Evolutionary conservation across 345 rosid species (phyloP).

Genomic region (Salix dunnii): DNA sequence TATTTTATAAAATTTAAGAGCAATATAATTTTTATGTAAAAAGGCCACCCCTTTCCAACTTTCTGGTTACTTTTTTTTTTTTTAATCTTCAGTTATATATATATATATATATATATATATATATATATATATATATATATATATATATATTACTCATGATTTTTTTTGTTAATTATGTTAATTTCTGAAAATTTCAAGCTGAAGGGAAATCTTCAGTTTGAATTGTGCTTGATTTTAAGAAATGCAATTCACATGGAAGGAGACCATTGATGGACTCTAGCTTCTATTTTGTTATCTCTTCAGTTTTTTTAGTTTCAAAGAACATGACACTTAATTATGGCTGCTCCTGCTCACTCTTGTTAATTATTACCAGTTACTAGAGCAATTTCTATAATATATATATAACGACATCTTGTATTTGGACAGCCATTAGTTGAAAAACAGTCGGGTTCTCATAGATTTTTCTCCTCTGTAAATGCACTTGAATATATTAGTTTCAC

Average conservation of each 20-base stretch:
- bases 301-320: background rate
- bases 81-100: background rate
- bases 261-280: background rate
- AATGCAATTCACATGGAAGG: background rate
- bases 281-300: background rate
- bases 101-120: background rate
- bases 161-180: background rate
- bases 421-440: too few relatives aligned
- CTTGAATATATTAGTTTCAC: background rate
- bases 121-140: too few relatives aligned
- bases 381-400: too few relatives aligned
- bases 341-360: background rate
- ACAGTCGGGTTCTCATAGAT: too few relatives aligned
- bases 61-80: background rate
- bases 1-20: slow-evolving; percentile 6
- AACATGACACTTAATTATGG: background rate
- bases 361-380: too few relatives aligned
- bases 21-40: slow-evolving; percentile 7
- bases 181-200: background rate
- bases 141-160: background rate
- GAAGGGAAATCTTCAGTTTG: background rate
- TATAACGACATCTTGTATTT: too few relatives aligned
- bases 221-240: background rate
- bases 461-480: background rate
- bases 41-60: background rate